Base-by-base conservation (phyloP, 768 basidiomycete genomes). In the Kwoniella sp. region DNA sequence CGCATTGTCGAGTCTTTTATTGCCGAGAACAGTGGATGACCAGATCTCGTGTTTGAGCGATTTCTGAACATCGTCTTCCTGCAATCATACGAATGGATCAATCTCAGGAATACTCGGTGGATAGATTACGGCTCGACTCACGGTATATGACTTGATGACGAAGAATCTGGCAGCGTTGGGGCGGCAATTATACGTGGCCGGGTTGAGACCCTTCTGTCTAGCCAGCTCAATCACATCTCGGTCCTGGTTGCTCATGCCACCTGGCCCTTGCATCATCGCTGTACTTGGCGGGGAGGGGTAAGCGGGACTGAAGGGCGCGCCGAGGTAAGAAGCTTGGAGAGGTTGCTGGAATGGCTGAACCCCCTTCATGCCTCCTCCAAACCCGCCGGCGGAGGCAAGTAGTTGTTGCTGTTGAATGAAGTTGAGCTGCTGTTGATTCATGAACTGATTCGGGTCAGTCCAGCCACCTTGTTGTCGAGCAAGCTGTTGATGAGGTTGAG, bases 121-220 rank as follows among this genome's bases (percentile, higher is more conserved):
- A 29, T 27, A 37, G 46, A 3, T 48, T 22, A n/a, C 21, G 13
- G 15, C 55, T 22, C 2, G 13, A 36, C 67, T 65, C 36, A 71
- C 95, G 0, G 96, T 98, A 81, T 94, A 99, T 0, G 92, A 95
- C 79, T 99, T 99, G 84, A 99, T 98, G 30, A 98, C 95, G 75
- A 97, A 97, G 82, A 85, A 98, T 17, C 94, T 85, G 2, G 95
- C 92, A 88, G 92, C 66, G 4, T 58, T 36, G 13, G 76, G 76
- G 21, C 72, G 60, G 59, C 78, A 79, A 48, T 77, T 67, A 36
- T 76, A 78, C 1, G 71, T 70, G 4, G 71, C 65, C 4, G 78
- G 78, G 57, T 79, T 79, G 29, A 79, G 48, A 1, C 74, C 71
- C 50, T 76, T 73, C 33, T 65, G 70, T 48, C 68, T 65, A 9